Evolutionary conservation across 208 protist genomes (phyloP), one percentile per base, ranked within the genome.

Genomic region (Leishmania amazonensis): DNA sequence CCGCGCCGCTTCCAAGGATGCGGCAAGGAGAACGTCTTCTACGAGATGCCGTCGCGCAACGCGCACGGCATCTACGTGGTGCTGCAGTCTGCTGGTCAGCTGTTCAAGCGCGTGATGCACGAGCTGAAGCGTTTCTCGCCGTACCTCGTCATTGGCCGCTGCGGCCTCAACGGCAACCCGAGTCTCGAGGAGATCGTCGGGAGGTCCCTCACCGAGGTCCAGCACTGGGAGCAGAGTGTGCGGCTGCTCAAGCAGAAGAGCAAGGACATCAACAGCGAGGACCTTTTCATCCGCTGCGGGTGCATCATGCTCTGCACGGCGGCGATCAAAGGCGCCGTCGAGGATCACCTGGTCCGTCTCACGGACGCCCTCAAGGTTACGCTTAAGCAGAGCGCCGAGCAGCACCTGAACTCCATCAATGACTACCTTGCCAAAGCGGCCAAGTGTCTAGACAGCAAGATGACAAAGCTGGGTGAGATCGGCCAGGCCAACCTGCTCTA

Each of bases 211-310:
- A 94, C 85, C 6, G 94, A 99, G 82, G 96, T 98, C n/a, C 90
- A 93, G 75, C 96, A 99, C 78, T 99, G 94, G 95, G 98, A 99
- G 85, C 91, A 95, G 85, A 98, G 98, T 82, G 96, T 99, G 77
- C 95, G 95, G 15, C 85, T 99, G 75, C 88, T 99, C 21, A 99
- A 99, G 88, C 89, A 97, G 79, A 99, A 99, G 83, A 95, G 95
- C 42, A 98, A 98, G 87, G 97, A 99, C 77, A 97, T 98, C 74
- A 98, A 99, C 84, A 77, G 90, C 58, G 91, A 99, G 79, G 97
- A 99, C 13, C 91, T 98, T 58, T 93, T 94, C 79, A 95, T 98
- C 80, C 95, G 96, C 76, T 97, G 99, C 75, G 96, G 96, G 83
- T 99, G 98, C 92, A 93, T 99, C 81, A 98, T 91, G 28, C 87